Base-by-base conservation (phyloP, 257 asterid species). In the Petrea volubilis region DNA sequence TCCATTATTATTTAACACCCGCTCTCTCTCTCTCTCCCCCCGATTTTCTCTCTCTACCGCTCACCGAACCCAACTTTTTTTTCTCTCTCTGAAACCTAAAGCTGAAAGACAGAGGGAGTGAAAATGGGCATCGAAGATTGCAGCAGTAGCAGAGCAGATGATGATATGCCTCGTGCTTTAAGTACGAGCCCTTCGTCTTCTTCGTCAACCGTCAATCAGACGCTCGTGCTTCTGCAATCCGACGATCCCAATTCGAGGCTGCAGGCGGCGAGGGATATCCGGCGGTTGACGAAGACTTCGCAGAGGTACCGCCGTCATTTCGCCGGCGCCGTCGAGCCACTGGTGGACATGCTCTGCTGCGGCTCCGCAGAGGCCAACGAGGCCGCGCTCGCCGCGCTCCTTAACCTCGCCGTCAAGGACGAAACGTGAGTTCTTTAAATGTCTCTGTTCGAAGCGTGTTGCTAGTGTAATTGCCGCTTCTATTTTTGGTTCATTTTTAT, bases 261-360 rank as follows among this genome's bases (percentile, higher is more conserved):
- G 12, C 81, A 86, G 28, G 96, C 98, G 38, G 98, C 98, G 7
- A 78, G 51, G 82, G 98, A 87, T 75, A 90, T 92, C 77, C 84
- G 98, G 14, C 90, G 94, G 23, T 86, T 92, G 50, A 88, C 98
- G 12, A 87, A 85, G 86, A 90, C 96, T 14, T 92, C 96, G 46
- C 95, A 90, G 69, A 73, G 94, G 65, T 90, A 86, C 84, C 90
- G 98, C 8, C 98, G 96, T 10, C 85, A 84, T 69, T 92, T 93
- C 74, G 64, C 96, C 68, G 74, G 69, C 72, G 87, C 96, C 51
- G 89, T 89, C 14, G 74, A 49, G 5, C 81, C 95, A 2, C 96
- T 92, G 1, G 96, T 92, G 31, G 78, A 68, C 52, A 90, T 92
- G 98, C 96, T 92, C 60, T 60, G 83, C 62, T 81, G 68, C 57